These are phyloP conservation scores for Lathyrus sativus DNA, from an alignment of 306 rosid species.

Conservation along the genomic window DNA sequence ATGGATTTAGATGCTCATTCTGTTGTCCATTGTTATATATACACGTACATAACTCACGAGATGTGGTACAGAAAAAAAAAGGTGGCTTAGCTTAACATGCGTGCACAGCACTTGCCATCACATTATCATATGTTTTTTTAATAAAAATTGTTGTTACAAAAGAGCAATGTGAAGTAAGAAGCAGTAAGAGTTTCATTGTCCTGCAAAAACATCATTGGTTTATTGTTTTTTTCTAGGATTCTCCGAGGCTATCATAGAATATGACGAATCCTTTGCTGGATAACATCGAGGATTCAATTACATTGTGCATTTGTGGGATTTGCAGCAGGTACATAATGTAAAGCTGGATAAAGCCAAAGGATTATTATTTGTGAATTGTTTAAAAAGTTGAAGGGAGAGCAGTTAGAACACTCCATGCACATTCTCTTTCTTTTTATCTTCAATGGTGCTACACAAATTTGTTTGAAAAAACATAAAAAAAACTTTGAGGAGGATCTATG, in stretches of 20 bases:
- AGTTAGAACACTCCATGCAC: background rate
- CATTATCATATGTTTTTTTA: background rate
- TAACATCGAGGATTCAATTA: background rate
- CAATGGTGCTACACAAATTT: background rate
- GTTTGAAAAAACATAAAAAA: no score
- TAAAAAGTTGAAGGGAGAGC: background rate
- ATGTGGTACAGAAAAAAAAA: constrained; percentile 23
- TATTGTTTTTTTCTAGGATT: constrained; percentile 16
- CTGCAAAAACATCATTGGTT: background rate
- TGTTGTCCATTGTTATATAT: constrained; percentile 17
- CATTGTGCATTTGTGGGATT: constrained; percentile 3
- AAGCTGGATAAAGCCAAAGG: background rate
- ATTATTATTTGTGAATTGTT: background rate
- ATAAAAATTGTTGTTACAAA: background rate
- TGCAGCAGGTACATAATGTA: background rate
- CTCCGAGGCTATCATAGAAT: constrained; percentile 13
- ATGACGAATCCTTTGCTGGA: constrained; percentile 26
- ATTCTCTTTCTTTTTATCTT: no score
- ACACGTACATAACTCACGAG: constrained; percentile 37
- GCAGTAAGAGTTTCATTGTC: background rate
- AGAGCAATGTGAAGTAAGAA: background rate
- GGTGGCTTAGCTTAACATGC: constrained; percentile 29
- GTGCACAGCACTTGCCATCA: constrained; percentile 3
- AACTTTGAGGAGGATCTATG: no score
- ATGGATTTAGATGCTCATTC: constrained; percentile 33